Evolutionary conservation across 148 eudicot species (phyloP).

Genomic region (Limonium bicolor): DNA sequence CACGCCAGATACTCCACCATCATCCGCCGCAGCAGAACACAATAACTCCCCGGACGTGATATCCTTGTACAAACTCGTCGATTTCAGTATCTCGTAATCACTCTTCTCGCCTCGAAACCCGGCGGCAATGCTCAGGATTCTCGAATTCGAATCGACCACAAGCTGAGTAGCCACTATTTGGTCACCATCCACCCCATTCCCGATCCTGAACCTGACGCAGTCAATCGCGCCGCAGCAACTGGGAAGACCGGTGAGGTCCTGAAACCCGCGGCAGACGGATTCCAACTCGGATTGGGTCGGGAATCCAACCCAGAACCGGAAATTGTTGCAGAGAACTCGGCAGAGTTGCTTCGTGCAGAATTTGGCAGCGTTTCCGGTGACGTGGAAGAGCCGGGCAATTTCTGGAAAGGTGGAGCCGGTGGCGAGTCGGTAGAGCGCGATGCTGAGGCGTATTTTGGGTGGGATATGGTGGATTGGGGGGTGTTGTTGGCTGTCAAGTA

Average conservation of each 20-base stretch:
- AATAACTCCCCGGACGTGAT: conserved; percentile 28
- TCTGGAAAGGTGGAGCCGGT: conserved; percentile 58
- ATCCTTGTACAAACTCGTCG: conserved; percentile 50
- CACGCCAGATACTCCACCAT: conserved; percentile 18
- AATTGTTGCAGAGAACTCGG: conserved; percentile 75
- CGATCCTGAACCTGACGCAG: conserved; percentile 35
- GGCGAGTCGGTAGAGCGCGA: conserved; percentile 52
- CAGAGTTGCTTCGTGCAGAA: conserved; percentile 71
- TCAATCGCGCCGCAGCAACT: conserved; percentile 70
- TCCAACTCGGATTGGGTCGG: conserved; percentile 34
- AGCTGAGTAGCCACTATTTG: conserved; percentile 49
- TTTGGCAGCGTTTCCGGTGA: conserved; percentile 22
- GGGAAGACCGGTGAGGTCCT: conserved; percentile 35
- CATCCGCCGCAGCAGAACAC: conserved; percentile 12
- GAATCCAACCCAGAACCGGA: conserved; percentile 78
- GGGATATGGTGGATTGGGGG: conserved; percentile 28
- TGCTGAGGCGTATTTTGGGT: conserved; percentile 51
- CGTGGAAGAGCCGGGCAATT: conserved; percentile 40
- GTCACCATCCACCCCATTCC: neutral
- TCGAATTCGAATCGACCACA: conserved; percentile 58
- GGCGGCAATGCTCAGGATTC: conserved; percentile 60
- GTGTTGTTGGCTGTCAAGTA: conserved; percentile 80
- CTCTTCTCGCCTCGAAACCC: conserved; percentile 39
- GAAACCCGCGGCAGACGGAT: conserved; percentile 22
- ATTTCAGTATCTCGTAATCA: conserved; percentile 29